Evolutionary conservation across 2,329 filamentous ascomycete species (phyloP).

Genomic region (Botrytis elliptica): DNA sequence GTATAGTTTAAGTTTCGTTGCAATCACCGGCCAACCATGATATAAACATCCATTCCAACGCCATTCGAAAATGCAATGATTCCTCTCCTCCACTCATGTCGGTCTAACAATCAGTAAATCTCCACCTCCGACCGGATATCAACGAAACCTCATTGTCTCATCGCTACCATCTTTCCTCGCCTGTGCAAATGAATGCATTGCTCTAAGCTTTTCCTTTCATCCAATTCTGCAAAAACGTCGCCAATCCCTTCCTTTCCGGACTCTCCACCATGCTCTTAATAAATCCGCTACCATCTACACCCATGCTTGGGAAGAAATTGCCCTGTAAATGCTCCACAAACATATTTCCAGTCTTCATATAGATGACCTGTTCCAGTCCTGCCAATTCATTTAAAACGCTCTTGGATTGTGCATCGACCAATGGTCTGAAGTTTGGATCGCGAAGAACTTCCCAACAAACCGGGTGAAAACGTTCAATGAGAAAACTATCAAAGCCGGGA

Average conservation of each 20-base stretch:
- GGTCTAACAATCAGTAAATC: background rate
- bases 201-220: slow-evolving; percentile 44
- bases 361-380: slow-evolving; percentile 81
- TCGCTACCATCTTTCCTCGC: background rate
- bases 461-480: slow-evolving; percentile 84
- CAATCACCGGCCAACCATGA: slow-evolving; percentile 11
- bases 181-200: background rate
- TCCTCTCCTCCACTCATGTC: background rate
- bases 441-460: slow-evolving; percentile 87
- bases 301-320: slow-evolving; percentile 63
- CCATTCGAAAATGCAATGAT: slow-evolving; percentile 18
- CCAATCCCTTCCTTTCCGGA: slow-evolving; percentile 60
- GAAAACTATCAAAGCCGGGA: slow-evolving; percentile 88
- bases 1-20: slow-evolving; percentile 14
- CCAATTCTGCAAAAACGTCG: slow-evolving; percentile 61
- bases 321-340: slow-evolving; percentile 71
- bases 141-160: background rate
- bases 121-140: background rate
- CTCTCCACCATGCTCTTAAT: slow-evolving; percentile 57
- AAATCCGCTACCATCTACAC: slow-evolving; percentile 61
- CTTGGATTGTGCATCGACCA: slow-evolving; percentile 79
- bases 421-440: slow-evolving; percentile 74
- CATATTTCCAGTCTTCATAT: slow-evolving; percentile 80
- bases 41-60: slow-evolving; percentile 16
- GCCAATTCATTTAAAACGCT: slow-evolving; percentile 88